Base-by-base conservation (phyloP, 1,284 basidiomycete genomes). In the Ceratobasidium sp. region DNA sequence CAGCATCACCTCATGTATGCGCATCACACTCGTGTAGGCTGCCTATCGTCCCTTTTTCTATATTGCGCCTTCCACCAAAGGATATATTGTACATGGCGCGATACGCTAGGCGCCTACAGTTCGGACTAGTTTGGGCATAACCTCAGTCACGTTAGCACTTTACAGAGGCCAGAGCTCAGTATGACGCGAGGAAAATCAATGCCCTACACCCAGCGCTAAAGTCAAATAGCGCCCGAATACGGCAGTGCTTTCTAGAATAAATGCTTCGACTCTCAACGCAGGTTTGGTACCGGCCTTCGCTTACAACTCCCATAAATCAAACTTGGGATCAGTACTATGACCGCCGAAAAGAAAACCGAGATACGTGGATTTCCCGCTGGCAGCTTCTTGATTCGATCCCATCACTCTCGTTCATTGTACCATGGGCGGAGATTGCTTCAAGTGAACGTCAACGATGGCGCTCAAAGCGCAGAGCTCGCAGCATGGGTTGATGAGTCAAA, bases 321-420 rank as follows among this genome's bases (percentile, higher is more conserved):
- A 38, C 46, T 28, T 20, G 38, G 33, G 12, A 26, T 42, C 38
- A 54, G 23, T n/a, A 33, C 33, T 33, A 44, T 46, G n/a, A 15
- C 15, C 17, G 20, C 46, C 26, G 62, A 65, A 28, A 17, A 38
- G 5, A 46, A 65, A 20, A 65, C 23, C 62, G 42, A 28, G 7
- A 6, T 62, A 48, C 46, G 48, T 28, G 70, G 70, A 6, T 73
- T 73, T 26, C 70, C 70, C n/a, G n/a, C 42, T 33, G 70, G 70
- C 15, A 28, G 28, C 57, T 73, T 73, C 44, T 50, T 73, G 48
- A 50, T 73, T 28, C 57, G 70, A n/a, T 56, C 70, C 17, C 23
- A 33, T 28, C 23, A 46, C 26, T 61, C 57, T 62, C 57, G 28
- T 23, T 52, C 66, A 6, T 13, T 23, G n/a, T 38, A 62, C 28